These are phyloP conservation scores for Candolleomyces aberdarensis DNA, from an alignment of 768 basidiomycete species.

Conservation along the genomic window DNA sequence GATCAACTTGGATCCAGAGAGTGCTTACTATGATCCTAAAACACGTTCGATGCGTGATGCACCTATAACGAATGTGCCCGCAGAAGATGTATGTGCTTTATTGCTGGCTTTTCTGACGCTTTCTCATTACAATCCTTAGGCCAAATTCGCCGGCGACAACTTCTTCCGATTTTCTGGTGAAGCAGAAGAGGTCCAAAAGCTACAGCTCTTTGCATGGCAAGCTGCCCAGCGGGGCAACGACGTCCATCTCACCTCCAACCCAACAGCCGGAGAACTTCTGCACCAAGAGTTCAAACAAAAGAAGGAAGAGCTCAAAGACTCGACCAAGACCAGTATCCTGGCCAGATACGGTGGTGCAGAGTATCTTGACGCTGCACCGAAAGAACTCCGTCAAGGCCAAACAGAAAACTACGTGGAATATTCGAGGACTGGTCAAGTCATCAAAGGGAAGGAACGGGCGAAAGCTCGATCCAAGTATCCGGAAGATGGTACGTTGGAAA, in stretches of 20 bases:
- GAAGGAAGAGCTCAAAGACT: conserved; percentile 89
- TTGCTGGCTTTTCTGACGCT: background rate
- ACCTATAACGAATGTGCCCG: conserved; percentile 66
- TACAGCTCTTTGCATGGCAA: conserved; percentile 98
- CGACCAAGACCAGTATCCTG: conserved; percentile 84
- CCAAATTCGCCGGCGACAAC: conserved; percentile 94
- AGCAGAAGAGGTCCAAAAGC: conserved; percentile 84
- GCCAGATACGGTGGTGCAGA: conserved; percentile 93
- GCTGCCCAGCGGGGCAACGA: conserved; percentile 91
- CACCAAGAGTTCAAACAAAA: conserved; percentile 90
- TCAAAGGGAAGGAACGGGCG: conserved; percentile 88
- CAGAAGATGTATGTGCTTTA: conserved; percentile 76
- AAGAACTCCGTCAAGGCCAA: conserved; percentile 91
- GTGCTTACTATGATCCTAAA: conserved; percentile 99
- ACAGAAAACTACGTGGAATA: conserved; percentile 98
- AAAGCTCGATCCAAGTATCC: conserved; percentile 91
- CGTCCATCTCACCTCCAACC: conserved; percentile 93
- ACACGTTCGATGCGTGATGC: conserved; percentile 99
- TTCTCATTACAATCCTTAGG: conserved; percentile 36
- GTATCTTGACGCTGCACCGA: conserved; percentile 86
- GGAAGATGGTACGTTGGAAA: conserved; percentile 78
- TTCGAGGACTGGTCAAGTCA: conserved; percentile 83
- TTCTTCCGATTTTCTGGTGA: conserved; percentile 91
- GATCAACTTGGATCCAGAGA: conserved; percentile 91
- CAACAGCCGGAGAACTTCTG: conserved; percentile 90